Base-by-base conservation (phyloP, 805 yeast species). In the Kazachstania psychrophila region DNA sequence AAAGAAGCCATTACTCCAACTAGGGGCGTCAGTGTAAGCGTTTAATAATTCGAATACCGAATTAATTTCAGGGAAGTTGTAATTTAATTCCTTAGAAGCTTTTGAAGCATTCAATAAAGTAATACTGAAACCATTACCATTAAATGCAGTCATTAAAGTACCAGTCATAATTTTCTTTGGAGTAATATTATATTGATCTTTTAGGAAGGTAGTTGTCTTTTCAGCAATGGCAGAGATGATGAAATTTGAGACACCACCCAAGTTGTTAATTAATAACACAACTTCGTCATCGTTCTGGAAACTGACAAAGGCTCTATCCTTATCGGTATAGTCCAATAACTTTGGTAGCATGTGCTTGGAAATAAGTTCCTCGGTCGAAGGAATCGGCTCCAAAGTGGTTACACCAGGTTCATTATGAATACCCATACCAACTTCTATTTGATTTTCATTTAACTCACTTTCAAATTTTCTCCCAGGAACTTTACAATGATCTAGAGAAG, bases 381-480 rank as follows among this genome's bases (percentile, higher is more conserved):
- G 96, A 47, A 88, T 74, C 36, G 69, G 69, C 13, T 62, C 62
- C 17, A 68, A 45, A 12, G 60, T 51, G 51, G 71, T 67, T 40
- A 77, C 77, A 43, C 96, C 96, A 1, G 95, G 92, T 58, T 88
- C 97, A 52, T 88, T 88, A 61, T 88, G 97, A 42, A 88, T 88
- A 31, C 97, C 97, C 77, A 88, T 79, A 19, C 97, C 97, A 40
- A 88, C 69, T 58, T 88, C 97, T 54, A 82, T 79, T 58, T 83
- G 85, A 40, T 76, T 65, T 4, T 60, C 69, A 19, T 62, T 69
- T 43, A 85, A 69, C 38, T 61, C 56, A 23, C 68, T 64, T 50
- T 72, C 79, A 37, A 68, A 69, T 38, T 69, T 72, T 49, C 83
- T 73, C 5, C 94, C 94, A 4, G 97, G 96, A 16, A 88, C 94